Conservation (phyloP, 345 rosid species). For the Rhodamnia argentea region DNA sequence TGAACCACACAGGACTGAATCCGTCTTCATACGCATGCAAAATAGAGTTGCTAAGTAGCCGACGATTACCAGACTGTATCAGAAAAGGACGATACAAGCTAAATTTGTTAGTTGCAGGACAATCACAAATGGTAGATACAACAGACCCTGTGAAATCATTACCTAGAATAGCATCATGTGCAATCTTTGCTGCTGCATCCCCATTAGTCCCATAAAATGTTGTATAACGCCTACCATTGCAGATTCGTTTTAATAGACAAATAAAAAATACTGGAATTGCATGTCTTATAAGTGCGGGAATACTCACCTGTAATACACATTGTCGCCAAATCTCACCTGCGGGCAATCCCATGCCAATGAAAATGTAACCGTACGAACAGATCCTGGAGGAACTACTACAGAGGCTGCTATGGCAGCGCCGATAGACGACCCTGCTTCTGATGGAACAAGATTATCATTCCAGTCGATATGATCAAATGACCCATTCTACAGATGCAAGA, state of each 20-base stretch:
- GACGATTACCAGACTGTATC: neutral
- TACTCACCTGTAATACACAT: conserved; percentile 56
- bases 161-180: conserved; percentile 82
- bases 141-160: neutral
- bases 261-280: neutral
- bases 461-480: conserved; percentile 46
- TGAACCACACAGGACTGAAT: neutral
- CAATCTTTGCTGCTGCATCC: conserved; percentile 72
- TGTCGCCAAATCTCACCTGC: conserved; percentile 61
- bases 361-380: conserved; percentile 49
- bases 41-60: neutral
- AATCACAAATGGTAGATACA: neutral
- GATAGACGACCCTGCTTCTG: conserved; percentile 70
- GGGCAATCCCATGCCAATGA: conserved; percentile 97
- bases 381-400: conserved; percentile 42
- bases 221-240: conserved; percentile 56
- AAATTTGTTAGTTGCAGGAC: neutral
- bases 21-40: neutral
- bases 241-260: neutral
- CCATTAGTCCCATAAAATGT: conserved; percentile 70
- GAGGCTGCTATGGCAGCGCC: conserved; percentile 95
- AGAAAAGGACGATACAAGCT: neutral
- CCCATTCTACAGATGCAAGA: conserved; percentile 34
- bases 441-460: conserved; percentile 27
- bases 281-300: neutral